Percentiles rank a stretch among this genome's conserved stretches.
phyloP scores from a whole-genome alignment of 2,329 filamentous ascomycete genomes.

The Phialemonium atrogriseum region DNA sequence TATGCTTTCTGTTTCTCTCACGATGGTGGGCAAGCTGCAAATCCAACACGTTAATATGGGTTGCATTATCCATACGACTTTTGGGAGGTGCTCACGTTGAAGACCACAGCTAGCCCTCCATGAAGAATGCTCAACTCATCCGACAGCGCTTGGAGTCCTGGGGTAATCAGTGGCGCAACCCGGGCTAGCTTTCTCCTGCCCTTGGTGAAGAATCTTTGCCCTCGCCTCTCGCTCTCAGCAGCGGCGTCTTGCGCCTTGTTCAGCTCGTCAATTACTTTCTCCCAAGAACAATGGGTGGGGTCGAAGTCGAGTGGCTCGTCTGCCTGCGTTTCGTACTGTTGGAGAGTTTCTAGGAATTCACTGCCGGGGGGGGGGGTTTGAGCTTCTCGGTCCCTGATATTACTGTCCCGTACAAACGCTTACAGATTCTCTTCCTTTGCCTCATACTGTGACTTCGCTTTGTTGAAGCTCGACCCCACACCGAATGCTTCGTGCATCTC shows the following conservation, averaged over 20 bases:
- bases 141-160: conserved; percentile 6
- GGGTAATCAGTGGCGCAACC: conserved; percentile 1
- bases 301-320: conserved; percentile 6
- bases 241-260: conserved; percentile 5
- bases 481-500: conserved; percentile 8
- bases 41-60: not conserved
- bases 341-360: conserved; percentile 5
- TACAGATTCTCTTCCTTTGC: conserved; percentile 2
- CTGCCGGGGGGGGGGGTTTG: too few relatives aligned
- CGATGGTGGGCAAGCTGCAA: conserved; percentile 10
- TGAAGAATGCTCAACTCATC: conserved; percentile 6
- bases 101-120: conserved; percentile 8
- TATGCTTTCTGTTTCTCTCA: conserved; percentile 8
- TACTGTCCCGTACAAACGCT: too few relatives aligned
- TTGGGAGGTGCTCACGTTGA: conserved; percentile 6
- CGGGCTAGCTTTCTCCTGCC: conserved; percentile 3
- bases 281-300: conserved; percentile 8
- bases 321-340: not conserved
- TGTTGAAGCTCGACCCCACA: conserved; percentile 4
- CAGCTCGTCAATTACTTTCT: conserved; percentile 6
- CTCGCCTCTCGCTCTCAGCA: conserved; percentile 4
- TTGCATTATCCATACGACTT: not conserved
- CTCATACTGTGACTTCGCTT: conserved; percentile 6
- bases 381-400: too few relatives aligned
- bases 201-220: conserved; percentile 2